Conservation (phyloP, 768 basidiomycete genomes). For the Rickenella mellea region DNA sequence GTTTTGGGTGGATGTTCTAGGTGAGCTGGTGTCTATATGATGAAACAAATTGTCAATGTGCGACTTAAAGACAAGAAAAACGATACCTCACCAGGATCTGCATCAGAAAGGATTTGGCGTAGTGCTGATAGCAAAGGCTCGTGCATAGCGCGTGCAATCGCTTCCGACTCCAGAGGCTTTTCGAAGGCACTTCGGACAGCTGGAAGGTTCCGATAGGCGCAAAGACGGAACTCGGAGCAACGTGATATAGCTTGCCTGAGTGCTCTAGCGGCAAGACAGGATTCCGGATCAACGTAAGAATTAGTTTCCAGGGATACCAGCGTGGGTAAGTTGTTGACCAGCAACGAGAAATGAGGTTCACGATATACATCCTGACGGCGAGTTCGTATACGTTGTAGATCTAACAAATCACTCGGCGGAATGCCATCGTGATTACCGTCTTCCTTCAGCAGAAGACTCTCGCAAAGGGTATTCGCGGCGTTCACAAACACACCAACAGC, state of each 20-base stretch:
- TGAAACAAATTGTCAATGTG: no score
- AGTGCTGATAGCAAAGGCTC: slow-evolving; percentile 61
- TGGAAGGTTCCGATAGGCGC: slow-evolving; percentile 67
- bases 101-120: slow-evolving; percentile 56
- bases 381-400: slow-evolving; percentile 61
- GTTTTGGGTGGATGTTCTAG: no score
- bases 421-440: slow-evolving; percentile 24
- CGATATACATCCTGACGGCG: slow-evolving; percentile 59
- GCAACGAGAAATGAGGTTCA: slow-evolving; percentile 52
- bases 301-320: slow-evolving; percentile 68
- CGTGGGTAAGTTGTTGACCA: slow-evolving; percentile 56
- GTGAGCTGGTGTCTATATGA: no score
- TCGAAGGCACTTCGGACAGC: slow-evolving; percentile 64
- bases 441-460: slow-evolving; percentile 47
- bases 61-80: no score
- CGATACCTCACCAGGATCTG: slow-evolving; percentile 28
- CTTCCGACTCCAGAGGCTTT: slow-evolving; percentile 40
- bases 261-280: slow-evolving; percentile 37
- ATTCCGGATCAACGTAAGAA: slow-evolving; percentile 33
- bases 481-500: slow-evolving; percentile 43
- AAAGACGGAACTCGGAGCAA: slow-evolving; percentile 61
- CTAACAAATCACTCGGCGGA: slow-evolving; percentile 43
- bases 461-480: slow-evolving; percentile 56
- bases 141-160: slow-evolving; percentile 39
- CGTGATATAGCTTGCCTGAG: slow-evolving; percentile 55